Evolutionary conservation across 495 filamentous ascomycete species (phyloP).

Genomic region (Arthonia radiata): DNA sequence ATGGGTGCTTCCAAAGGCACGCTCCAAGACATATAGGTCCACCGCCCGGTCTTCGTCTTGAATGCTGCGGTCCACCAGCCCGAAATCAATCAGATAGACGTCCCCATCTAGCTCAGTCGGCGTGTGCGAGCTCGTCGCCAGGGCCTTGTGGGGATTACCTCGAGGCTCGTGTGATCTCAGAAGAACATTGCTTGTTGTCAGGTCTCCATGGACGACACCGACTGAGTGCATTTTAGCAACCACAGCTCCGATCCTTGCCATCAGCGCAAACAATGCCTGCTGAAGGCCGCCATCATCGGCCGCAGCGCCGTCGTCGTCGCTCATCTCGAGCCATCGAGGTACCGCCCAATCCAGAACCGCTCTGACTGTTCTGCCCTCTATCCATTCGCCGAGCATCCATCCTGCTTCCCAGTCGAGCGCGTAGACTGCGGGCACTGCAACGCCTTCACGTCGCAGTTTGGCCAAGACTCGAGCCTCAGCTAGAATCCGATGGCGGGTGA

Average conservation of each 20-base stretch:
- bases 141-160: constrained; percentile 1
- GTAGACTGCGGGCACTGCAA: constrained; percentile 53
- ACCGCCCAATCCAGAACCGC: too few species aligned
- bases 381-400: constrained; percentile 82
- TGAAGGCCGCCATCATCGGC: constrained; percentile 12
- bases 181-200: constrained; percentile 97
- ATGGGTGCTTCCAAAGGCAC: constrained; percentile 91
- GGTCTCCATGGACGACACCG: constrained; percentile 78
- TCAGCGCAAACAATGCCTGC: constrained; percentile 26
- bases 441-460: constrained; percentile 48
- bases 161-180: constrained; percentile 20
- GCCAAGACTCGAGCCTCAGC: constrained; percentile 68
- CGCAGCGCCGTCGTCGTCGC: constrained; percentile 12
- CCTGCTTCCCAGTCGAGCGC: constrained; percentile 46
- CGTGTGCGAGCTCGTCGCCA: background rate
- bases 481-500: constrained; percentile 66
- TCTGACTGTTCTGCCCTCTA: constrained; percentile 27
- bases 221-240: constrained; percentile 60
- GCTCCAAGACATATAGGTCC: constrained; percentile 87
- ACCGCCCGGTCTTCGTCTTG: constrained; percentile 87
- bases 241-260: constrained; percentile 45
- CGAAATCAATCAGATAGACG: constrained; percentile 85
- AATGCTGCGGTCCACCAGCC: constrained; percentile 57
- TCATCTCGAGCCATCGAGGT: too few species aligned
- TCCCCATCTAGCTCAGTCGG: constrained; percentile 41